phyloP scores from a whole-genome alignment of 2,329 filamentous ascomycete species.

The Talaromyces sp. region DNA sequence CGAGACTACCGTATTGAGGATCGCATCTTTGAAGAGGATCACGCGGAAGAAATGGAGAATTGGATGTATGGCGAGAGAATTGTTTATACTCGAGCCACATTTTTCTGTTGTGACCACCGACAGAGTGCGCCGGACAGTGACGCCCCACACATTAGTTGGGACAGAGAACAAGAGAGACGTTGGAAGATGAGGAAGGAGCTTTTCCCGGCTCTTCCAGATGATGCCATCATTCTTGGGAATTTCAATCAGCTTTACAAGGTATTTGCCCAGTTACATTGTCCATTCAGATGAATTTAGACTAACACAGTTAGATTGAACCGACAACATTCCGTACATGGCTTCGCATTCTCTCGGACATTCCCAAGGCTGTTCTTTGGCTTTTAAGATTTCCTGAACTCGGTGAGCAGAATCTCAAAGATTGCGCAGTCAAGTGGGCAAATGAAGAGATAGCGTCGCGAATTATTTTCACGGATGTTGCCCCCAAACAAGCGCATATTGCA shows the following conservation, averaged over 20 bases:
- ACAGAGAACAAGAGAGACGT: slow-evolving; percentile 73
- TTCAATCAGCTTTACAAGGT: slow-evolving; percentile 99
- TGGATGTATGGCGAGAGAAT: slow-evolving; percentile 99
- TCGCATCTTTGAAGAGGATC: slow-evolving; percentile 60
- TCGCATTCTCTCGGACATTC: slow-evolving; percentile 79
- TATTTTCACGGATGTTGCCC: slow-evolving; percentile 93
- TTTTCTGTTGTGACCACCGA: slow-evolving; percentile 96
- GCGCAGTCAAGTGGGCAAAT: slow-evolving; percentile 80
- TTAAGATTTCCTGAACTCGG: slow-evolving; percentile 94
- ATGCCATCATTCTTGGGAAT: slow-evolving; percentile 89
- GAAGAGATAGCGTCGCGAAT: slow-evolving; percentile 81
- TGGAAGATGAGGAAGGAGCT: slow-evolving; percentile 93
- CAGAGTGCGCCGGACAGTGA: slow-evolving; percentile 77
- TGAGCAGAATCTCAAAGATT: slow-evolving; percentile 78
- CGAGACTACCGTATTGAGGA: slow-evolving; percentile 74
- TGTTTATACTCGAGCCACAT: slow-evolving; percentile 89
- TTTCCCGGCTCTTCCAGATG: slow-evolving; percentile 78
- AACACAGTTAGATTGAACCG: slow-evolving; percentile 75
- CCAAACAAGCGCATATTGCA: slow-evolving; percentile 90
- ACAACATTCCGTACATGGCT: slow-evolving; percentile 95
- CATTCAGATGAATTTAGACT: not conserved
- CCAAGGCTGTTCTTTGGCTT: slow-evolving; percentile 90
- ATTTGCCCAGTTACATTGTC: slow-evolving; percentile 28
- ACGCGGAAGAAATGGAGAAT: slow-evolving; percentile 66
- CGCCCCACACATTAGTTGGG: slow-evolving; percentile 71